Evolutionary conservation across 2,329 filamentous ascomycete genomes (phyloP).

Genomic region (Penicillium glabrum): DNA sequence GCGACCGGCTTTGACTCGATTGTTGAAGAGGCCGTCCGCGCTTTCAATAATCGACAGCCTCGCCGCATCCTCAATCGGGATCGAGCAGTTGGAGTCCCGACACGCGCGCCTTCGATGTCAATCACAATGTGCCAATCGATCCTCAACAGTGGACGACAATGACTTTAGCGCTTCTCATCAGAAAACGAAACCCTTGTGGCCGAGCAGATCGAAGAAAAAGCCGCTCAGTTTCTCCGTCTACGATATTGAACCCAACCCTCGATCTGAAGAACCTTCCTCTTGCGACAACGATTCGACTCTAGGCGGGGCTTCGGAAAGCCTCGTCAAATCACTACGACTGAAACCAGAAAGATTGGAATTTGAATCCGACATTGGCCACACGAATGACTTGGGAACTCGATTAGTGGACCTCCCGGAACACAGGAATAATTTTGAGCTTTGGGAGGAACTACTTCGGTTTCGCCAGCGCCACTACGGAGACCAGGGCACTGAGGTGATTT

Average conservation of each 20-base stretch:
- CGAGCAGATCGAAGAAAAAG: constrained; percentile 1
- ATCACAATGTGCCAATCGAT: constrained; percentile 17
- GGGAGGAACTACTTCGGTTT: constrained; percentile 46
- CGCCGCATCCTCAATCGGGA: constrained; percentile 28
- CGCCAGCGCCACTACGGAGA: constrained; percentile 45
- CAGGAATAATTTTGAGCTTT: constrained; percentile 41
- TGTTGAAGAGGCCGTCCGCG: constrained; percentile 44
- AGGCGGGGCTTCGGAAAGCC: background rate
- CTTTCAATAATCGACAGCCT: constrained; percentile 38
- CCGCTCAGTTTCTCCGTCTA: constrained; percentile 25
- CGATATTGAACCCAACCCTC: constrained; percentile 25
- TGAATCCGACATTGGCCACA: constrained; percentile 44
- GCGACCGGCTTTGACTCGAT: constrained; percentile 45
- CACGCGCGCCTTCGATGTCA: constrained; percentile 32
- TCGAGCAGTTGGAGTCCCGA: constrained; percentile 32
- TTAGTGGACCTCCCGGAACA: constrained; percentile 37
- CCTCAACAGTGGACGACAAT: constrained; percentile 1
- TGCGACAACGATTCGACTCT: background rate
- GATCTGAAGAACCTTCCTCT: background rate
- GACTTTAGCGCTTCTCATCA: background rate
- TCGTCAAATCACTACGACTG: constrained; percentile 22
- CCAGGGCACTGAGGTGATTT: constrained; percentile 43
- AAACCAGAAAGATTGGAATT: constrained; percentile 38
- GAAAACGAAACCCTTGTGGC: background rate
- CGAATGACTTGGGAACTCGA: constrained; percentile 34